Percentiles rank a stretch among this genome's conserved stretches.
phyloP scores from a whole-genome alignment of 2,329 filamentous ascomycete species.

The Pezicula rhizophila region DNA sequence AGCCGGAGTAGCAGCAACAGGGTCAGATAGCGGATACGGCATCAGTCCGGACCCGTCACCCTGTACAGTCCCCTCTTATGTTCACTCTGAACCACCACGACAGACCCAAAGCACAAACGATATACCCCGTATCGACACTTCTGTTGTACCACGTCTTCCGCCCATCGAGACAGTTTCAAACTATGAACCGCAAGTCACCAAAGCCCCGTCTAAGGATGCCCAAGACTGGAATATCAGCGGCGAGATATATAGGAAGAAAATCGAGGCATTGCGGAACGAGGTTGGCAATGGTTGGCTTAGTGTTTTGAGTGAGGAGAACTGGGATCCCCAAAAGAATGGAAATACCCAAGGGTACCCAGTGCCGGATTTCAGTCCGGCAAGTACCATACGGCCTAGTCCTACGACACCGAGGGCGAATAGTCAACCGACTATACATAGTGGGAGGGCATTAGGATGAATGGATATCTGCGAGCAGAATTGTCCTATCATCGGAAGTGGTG shows the following conservation, averaged over 20 bases:
- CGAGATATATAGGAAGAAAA: slow-evolving; percentile 79
- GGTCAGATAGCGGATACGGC: slow-evolving; percentile 23
- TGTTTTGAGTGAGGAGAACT: slow-evolving; percentile 73
- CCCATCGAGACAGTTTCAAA: slow-evolving; percentile 20
- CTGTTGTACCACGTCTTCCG: slow-evolving; percentile 20
- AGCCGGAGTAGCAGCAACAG: slow-evolving; percentile 6
- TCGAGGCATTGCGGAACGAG: slow-evolving; percentile 78
- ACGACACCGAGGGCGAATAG: slow-evolving; percentile 23
- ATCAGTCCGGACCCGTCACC: slow-evolving; percentile 25
- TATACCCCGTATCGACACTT: slow-evolving; percentile 22
- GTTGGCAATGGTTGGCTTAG: slow-evolving; percentile 85
- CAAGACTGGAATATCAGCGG: slow-evolving; percentile 62
- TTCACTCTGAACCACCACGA: slow-evolving; percentile 20
- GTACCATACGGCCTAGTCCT: slow-evolving; percentile 22
- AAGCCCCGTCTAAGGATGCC: slow-evolving; percentile 22
- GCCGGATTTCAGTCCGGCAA: slow-evolving; percentile 23
- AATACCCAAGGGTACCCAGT: slow-evolving; percentile 17
- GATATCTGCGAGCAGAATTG: neutral
- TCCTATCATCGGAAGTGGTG: neutral
- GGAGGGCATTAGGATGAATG: slow-evolving; percentile 26
- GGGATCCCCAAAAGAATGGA: slow-evolving; percentile 36
- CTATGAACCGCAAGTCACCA: slow-evolving; percentile 17
- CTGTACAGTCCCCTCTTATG: slow-evolving; percentile 22
- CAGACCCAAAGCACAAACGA: slow-evolving; percentile 19
- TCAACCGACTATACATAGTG: slow-evolving; percentile 28